Base-by-base conservation (phyloP, 352 stramenopile genomes). In the Pythium pyrilobum region DNA sequence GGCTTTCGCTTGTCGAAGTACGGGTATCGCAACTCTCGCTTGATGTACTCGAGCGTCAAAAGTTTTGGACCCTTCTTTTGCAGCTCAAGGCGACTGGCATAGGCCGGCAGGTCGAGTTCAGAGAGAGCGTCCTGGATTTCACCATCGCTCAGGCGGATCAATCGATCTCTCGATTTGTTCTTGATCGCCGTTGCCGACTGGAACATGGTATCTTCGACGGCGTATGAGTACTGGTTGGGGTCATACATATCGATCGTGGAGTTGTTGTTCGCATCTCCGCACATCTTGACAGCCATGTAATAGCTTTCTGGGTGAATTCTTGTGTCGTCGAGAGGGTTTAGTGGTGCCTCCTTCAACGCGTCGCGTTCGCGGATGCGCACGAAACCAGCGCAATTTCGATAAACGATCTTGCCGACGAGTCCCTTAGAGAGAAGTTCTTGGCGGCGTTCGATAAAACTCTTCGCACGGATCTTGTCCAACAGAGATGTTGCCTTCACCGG, bases 231-330 rank as follows among this genome's bases (percentile, higher is more conserved):
- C 50, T 96, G 83, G 40, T 92, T 92, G 29, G 85, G 85, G 31
- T 96, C 85, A 43, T 93, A 96, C 80, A 96, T 90, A 61, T 96
- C 85, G 40, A 96, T 94, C 4, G 83, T 94, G 29, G 83, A 92
- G 59, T 96, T 94, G 67, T 94, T 93, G 67, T 94, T 96, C 8
- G 85, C 85, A 55, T 96, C 83, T 45, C 85, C 85, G 55, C 85
- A 96, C 63, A 96, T 96, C 47, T 94, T 94, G 18, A 96, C 85
- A 11, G 85, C 85, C 85, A 96, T 96, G 59, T 92, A 96, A 59
- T 96, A 96, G 34, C 85, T 96, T 57, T 96, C 85, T 3, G 85
- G 85, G 42, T 96, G 85, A 45, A 96, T 94, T 33, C 85, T 70
- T 0, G 85, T 96, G 44, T 96, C 85, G 57, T 96, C 85, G 13